Percentiles rank a stretch among this genome's conserved stretches.
Evolutionary conservation across 768 basidiomycete genomes (phyloP).

Genomic region (Sporobolomyces roseus): DNA sequence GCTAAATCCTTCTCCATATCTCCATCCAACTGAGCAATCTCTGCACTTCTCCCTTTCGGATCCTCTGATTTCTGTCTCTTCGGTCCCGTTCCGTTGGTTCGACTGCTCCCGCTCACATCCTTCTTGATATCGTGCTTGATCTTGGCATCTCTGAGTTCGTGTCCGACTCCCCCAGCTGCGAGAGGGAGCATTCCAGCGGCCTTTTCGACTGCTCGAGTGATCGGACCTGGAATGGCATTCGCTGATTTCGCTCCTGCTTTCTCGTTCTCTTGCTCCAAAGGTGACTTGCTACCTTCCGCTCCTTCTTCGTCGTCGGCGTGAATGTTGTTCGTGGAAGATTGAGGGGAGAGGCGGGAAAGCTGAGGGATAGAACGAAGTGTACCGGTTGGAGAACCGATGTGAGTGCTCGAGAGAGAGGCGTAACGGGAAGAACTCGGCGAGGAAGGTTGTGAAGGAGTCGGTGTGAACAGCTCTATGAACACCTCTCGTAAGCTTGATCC

Average conservation of each 20-base stretch:
- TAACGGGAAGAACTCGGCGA: conserved; percentile 37
- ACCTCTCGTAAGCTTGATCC: too few species aligned
- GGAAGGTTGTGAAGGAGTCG: conserved; percentile 28
- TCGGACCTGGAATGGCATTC: conserved; percentile 12
- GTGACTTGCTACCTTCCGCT: neutral
- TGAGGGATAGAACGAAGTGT: conserved; percentile 46
- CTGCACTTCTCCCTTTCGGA: conserved; percentile 21
- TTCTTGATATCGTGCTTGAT: conserved; percentile 17
- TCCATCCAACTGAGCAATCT: neutral
- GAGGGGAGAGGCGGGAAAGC: neutral
- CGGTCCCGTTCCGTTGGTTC: neutral
- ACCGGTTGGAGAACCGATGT: conserved; percentile 33
- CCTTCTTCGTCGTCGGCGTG: neutral
- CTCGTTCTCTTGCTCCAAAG: neutral
- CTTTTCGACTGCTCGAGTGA: conserved; percentile 19
- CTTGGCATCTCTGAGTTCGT: conserved; percentile 20
- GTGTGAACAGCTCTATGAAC: neutral
- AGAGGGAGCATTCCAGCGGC: conserved; percentile 3
- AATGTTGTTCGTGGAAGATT: neutral
- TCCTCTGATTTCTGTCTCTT: neutral
- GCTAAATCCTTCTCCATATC: conserved; percentile 5
- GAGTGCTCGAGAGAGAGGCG: conserved; percentile 33
- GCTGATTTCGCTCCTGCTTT: conserved; percentile 9
- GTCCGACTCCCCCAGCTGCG: neutral
- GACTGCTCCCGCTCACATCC: neutral